Evolutionary conservation across 805 yeast genomes (phyloP), one percentile per base, ranked within the genome.

Genomic region (Millerozyma acaciae): DNA sequence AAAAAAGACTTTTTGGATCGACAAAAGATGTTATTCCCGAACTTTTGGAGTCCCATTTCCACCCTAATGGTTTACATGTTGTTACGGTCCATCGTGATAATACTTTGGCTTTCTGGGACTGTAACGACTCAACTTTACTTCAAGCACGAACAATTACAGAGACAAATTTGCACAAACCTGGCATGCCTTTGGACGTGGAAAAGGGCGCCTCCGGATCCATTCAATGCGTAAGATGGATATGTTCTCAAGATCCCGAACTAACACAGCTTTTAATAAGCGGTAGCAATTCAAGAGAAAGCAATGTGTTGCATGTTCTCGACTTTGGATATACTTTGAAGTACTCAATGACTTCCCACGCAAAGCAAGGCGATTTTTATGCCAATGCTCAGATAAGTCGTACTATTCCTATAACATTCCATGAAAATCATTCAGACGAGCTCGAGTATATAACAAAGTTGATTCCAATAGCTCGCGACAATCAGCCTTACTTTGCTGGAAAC

Each of bases 101-200:
- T 34, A 75, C 94, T 0, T 49, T 93, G 22, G 95, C 78, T 2
- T 93, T 93, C 51, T 93, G 97, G 97, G 98, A 93, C 56, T 83
- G 86, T 1, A 70, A 78, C 20, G 79, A 79, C 22, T 96, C 94
- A 1, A 75, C 76, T 10, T 59, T 78, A 27, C 64, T 93, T 9
- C 79, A 79, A 34, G 93, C 96, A 1, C 72, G 97, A 44, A 73
- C 84, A 1, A 40, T 82, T 4, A 72, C 73, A 39, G 94, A 84
- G 32, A 65, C 77, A 3, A 73, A 76, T 34, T 74, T 87, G 6
- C 80, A 85, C 47, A 51, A 57, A 14, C 79, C 82, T 3, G 70
- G 70, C 0, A 21, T 33, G 32, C 55, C 65, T 1, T 26, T 47
- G 13, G 41, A 29, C 5, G 47, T 45, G 7, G 34, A 38, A 1